These are phyloP conservation scores for Talaromyces sp. DNA, from an alignment of 2,329 filamentous ascomycete genomes.

Conservation along the genomic window DNA sequence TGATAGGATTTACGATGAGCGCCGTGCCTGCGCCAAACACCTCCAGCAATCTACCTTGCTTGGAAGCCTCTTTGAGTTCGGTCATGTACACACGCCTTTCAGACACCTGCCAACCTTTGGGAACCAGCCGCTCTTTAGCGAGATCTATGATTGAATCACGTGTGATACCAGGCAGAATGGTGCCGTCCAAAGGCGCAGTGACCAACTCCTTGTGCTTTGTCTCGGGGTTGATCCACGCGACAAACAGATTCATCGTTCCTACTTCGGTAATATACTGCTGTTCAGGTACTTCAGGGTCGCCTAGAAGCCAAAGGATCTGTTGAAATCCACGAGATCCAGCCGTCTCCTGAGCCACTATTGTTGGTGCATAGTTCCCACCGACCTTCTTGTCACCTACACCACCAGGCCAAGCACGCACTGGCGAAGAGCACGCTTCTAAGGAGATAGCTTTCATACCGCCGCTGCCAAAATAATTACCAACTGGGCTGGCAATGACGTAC, in stretches of 20 bases:
- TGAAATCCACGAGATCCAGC: constrained; percentile 89
- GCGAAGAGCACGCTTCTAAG: constrained; percentile 92
- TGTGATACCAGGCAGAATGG: constrained; percentile 92
- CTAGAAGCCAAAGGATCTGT: constrained; percentile 97
- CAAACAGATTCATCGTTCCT: constrained; percentile 98
- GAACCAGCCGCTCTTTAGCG: constrained; percentile 74
- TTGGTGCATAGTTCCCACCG: constrained; percentile 96
- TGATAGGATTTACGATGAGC: constrained; percentile 85
- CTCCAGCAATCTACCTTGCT: constrained; percentile 85
- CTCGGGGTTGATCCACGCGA: constrained; percentile 75
- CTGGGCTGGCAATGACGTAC: constrained; percentile 91
- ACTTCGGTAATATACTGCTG: constrained; percentile 96
- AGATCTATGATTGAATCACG: constrained; percentile 85
- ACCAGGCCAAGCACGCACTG: constrained; percentile 94
- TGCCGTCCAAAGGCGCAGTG: constrained; percentile 91
- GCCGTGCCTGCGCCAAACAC: constrained; percentile 93
- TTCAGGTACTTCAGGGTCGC: constrained; percentile 48
- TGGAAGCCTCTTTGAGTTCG: constrained; percentile 74
- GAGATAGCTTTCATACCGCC: constrained; percentile 97
- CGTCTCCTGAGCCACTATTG: constrained; percentile 88
- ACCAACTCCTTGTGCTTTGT: constrained; percentile 87
- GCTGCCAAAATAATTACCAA: constrained; percentile 82
- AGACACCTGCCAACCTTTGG: constrained; percentile 80
- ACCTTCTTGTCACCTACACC: constrained; percentile 98
- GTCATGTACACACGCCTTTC: constrained; percentile 93